Evolutionary conservation across 345 rosid species (phyloP).

Genomic region (Citrus mangshanensis): DNA sequence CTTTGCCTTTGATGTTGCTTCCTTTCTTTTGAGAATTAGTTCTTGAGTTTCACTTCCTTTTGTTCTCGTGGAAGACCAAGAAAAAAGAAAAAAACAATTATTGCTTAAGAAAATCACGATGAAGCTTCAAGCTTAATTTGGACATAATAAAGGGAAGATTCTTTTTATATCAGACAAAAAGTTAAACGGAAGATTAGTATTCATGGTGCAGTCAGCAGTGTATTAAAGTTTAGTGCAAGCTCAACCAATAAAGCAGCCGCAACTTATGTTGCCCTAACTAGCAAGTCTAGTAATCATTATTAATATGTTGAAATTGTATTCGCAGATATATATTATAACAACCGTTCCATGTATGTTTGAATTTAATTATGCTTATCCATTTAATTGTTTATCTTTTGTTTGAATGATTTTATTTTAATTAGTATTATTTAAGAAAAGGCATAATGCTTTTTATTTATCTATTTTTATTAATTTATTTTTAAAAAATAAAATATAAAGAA

Average conservation of each 20-base stretch:
- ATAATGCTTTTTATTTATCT: too few relatives aligned
- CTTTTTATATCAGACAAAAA: neutral
- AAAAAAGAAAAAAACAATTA: neutral
- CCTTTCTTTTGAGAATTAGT: neutral
- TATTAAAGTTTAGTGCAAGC: neutral
- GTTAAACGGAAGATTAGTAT: neutral
- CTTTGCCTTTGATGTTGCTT: neutral
- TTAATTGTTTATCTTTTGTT: too few relatives aligned
- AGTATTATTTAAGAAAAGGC: too few relatives aligned
- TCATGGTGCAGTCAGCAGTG: neutral
- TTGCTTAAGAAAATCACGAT: neutral
- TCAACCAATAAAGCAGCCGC: neutral
- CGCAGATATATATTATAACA: too few relatives aligned
- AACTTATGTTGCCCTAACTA: neutral
- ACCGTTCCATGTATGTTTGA: too few relatives aligned
- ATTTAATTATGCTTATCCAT: too few relatives aligned
- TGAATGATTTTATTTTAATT: too few relatives aligned
- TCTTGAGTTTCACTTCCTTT: too few relatives aligned
- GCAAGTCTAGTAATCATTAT: neutral
- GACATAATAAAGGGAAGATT: neutral
- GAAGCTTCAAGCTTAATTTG: neutral
- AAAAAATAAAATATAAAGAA: too few relatives aligned
- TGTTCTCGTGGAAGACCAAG: neutral
- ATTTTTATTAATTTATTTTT: too few relatives aligned
- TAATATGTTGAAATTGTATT: neutral